Evolutionary conservation across 1,139 yeast genomes (phyloP), one percentile per base, ranked within the genome.

Genomic region (Suhomyces anneliseae): DNA sequence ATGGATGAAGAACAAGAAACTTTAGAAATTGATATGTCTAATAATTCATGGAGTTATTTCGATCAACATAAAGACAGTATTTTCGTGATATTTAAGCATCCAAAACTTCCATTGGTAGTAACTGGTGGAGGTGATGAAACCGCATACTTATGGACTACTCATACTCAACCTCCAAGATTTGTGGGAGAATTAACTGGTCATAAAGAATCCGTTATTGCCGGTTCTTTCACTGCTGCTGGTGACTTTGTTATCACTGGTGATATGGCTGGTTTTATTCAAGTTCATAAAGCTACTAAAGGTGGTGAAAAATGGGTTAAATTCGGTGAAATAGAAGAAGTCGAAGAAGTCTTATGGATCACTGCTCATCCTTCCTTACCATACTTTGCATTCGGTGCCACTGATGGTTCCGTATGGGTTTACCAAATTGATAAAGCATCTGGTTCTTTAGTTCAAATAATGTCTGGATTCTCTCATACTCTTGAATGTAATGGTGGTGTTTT

Each of bases 351-450:
- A 45, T 92, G 97, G 95, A 74, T 93, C 46, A 67, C 77, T 35
- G 78, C 83, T 45, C 99, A 93, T 66, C 97, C 97, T 24, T 70
- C 74, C 27, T 63, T 68, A 54, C 77, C 81, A 31, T 79, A 84
- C 48, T 89, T 93, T 71, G 97, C 98, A n/a, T 89, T 90, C 61
- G 98, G 99, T 50, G 93, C 92, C 36, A 74, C 76, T 9, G 97
- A 92, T 65, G 98, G 99, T 2, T 85, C 96, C 0, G 96, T 92
- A 11, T 93, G 97, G 96, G 90, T 87, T 32, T 93, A 90, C 64
- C 87, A 86, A 59, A 78, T 90, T 41, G 85, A 82, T 54, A 80
- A 80, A 38, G 61, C 66, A 12, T 66, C 76, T 42, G 78, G 78
- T 46, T 67, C 78, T n/a, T 65, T 84, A 48, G 85, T 79, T 39